These are phyloP conservation scores for Stagonosporopsis cucurbitacearum DNA, from an alignment of 2,329 filamentous ascomycete species.

Conservation along the genomic window DNA sequence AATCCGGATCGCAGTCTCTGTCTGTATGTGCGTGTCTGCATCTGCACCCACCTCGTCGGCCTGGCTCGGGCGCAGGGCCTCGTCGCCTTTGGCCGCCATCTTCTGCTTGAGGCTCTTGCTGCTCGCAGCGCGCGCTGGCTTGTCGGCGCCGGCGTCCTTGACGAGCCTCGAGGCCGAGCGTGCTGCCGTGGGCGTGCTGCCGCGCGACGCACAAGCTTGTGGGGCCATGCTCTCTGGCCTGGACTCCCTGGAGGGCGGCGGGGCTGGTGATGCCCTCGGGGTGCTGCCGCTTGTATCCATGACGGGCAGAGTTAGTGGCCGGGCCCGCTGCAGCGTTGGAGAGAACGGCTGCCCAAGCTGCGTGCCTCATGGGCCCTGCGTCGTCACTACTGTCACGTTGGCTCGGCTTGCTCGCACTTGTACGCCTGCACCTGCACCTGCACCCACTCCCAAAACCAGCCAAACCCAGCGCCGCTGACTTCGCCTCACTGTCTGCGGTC, in stretches of 20 bases:
- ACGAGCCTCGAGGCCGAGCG: constrained; percentile 38
- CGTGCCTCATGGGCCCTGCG: constrained; percentile 30
- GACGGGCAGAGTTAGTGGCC: constrained; percentile 23
- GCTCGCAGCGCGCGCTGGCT: constrained; percentile 42
- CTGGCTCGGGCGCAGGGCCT: constrained; percentile 39
- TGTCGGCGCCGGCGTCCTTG: constrained; percentile 28
- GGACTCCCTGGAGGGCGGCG: constrained; percentile 36
- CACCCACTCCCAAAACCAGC: constrained; percentile 14
- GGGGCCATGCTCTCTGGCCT: constrained; percentile 34
- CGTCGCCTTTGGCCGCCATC: constrained; percentile 44
- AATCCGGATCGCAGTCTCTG: too few relatives aligned
- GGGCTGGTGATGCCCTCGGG: constrained; percentile 39
- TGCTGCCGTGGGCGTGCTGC: constrained; percentile 36
- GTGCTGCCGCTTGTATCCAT: constrained; percentile 42
- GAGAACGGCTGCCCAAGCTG: constrained; percentile 22
- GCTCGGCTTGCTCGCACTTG: constrained; percentile 24
- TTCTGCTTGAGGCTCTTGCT: constrained; percentile 51
- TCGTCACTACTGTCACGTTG: constrained; percentile 22
- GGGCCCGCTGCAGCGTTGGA: constrained; percentile 24
- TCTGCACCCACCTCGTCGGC: constrained; percentile 44
- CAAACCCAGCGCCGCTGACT: constrained; percentile 4
- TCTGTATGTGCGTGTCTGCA: constrained; percentile 3
- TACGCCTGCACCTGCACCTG: too few relatives aligned
- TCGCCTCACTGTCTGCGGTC: constrained; percentile 15
- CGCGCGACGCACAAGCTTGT: constrained; percentile 32